Base-by-base conservation (phyloP, 208 protist species). In the Herpetomonas tarakana region DNA sequence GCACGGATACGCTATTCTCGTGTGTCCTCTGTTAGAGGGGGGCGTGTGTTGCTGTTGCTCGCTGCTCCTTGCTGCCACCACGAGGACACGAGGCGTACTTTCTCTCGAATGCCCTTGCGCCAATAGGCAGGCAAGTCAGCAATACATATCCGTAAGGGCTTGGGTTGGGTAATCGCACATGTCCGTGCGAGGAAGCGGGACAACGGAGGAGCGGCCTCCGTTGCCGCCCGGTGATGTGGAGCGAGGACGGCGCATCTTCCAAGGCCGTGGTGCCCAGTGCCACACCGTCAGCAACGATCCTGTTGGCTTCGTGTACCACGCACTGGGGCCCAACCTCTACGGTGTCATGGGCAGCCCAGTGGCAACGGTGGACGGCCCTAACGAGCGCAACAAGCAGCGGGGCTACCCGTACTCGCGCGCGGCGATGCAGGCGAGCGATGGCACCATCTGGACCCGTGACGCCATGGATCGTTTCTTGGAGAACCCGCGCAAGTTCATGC, bases 401-500 rank as follows among this genome's bases (percentile, higher is more conserved):
- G 35, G 35, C 35, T 41, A 41, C 35, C 35, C 35, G 35, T 41
- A 41, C 35, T 41, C 35, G 35, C 35, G 35, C 65, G 45, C 71
- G 31, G 97, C 97, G 86, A 91, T 90, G 47, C 71, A 76, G 26
- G 93, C 93, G 58, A 97, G 97, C 71, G 71, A 87, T 21, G 80
- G 74, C 59, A 79, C 97, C 46, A 60, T 78, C 9, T 98, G 95
- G 95, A 89, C 68, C 54, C 78, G 86, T 22, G 73, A 97, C 58
- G 78, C 81, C 27, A 76, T 98, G 11, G 83, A 90, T 59, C 79
- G 90, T 16, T 98, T 97, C 65, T 66, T 98, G 11, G 73, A 91
- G 67, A 95, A 98, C 68, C 94, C 94, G 45, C 97, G 97, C 84
- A 98, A 98, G 82, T 97, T 93, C 68, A 96, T 97, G 71, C 93